These are phyloP conservation scores for Salvia sclarea DNA, from an alignment of 305 asterid species.

Conservation along the genomic window DNA sequence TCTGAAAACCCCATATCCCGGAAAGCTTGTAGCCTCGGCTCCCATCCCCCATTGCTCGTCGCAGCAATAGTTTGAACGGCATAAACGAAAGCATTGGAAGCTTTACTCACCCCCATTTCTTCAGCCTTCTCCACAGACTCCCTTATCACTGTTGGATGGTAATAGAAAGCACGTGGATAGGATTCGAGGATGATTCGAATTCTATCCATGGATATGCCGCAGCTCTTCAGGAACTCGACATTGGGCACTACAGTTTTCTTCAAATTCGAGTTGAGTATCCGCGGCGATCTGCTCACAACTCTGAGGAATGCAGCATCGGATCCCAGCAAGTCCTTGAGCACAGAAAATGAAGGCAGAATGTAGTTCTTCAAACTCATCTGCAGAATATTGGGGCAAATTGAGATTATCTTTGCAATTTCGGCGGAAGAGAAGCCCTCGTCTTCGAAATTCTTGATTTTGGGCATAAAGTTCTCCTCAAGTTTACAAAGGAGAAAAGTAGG, in stretches of 20 bases:
- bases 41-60: background rate
- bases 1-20: background rate
- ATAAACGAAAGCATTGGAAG: background rate
- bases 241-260: background rate
- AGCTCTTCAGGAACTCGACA: too few species aligned
- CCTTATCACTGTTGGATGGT: background rate
- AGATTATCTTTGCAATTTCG: background rate
- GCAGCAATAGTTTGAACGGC: background rate
- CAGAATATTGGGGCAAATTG: background rate
- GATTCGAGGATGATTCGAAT: background rate
- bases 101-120: background rate
- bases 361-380: background rate
- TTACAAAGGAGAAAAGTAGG: background rate
- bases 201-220: background rate
- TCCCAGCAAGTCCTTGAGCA: too few species aligned
- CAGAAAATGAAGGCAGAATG: too few species aligned
- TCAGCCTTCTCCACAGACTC: background rate
- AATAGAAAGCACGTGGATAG: background rate
- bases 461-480: background rate
- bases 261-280: background rate
- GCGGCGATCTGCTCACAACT: too few species aligned
- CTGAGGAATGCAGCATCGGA: too few species aligned
- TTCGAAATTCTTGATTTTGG: conserved; percentile 14
- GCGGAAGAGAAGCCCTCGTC: conserved; percentile 6
- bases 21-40: background rate